These are phyloP conservation scores for Pythium brassicae DNA, from an alignment of 352 stramenopile species.

Conservation along the genomic window DNA sequence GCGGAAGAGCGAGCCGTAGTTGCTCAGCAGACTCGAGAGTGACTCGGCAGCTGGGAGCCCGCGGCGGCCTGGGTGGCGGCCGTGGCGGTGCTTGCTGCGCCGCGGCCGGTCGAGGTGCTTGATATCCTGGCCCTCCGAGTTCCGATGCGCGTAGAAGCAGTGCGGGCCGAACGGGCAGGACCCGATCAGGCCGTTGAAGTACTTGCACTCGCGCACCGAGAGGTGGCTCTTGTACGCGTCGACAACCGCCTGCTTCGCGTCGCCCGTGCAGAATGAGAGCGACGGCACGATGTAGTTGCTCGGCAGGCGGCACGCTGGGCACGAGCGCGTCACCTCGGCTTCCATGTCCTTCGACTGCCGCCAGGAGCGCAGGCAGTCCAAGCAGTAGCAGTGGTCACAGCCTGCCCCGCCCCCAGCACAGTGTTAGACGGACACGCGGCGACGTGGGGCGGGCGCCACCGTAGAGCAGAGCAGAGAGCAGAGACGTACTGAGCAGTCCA, in stretches of 20 bases:
- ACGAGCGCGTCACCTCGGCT: constrained; percentile 58
- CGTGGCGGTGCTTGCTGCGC: constrained; percentile 10
- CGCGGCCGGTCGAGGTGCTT: constrained; percentile 57
- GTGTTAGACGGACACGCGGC: no score
- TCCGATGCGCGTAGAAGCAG: constrained; percentile 76
- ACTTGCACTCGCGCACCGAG: constrained; percentile 73
- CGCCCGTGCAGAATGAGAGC: constrained; percentile 64
- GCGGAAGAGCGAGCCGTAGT: constrained; percentile 59
- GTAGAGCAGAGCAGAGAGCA: no score
- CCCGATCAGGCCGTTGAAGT: constrained; percentile 64
- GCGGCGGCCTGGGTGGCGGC: not conserved
- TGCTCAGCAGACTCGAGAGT: constrained; percentile 44
- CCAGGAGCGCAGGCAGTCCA: constrained; percentile 70
- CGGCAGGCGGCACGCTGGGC: constrained; percentile 54
- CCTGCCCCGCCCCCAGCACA: constrained; percentile 7
- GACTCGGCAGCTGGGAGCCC: constrained; percentile 12
- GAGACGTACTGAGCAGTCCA: constrained; percentile 59
- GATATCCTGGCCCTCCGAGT: constrained; percentile 47
- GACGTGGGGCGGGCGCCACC: no score
- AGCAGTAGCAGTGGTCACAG: constrained; percentile 76
- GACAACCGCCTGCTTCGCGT: constrained; percentile 47
- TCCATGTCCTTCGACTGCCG: constrained; percentile 75
- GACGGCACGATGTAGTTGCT: constrained; percentile 82
- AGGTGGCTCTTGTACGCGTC: constrained; percentile 75
- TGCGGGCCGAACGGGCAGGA: constrained; percentile 69